Evolutionary conservation across 2,329 filamentous ascomycete species (phyloP).

Genomic region (Lithohypha guttulata): DNA sequence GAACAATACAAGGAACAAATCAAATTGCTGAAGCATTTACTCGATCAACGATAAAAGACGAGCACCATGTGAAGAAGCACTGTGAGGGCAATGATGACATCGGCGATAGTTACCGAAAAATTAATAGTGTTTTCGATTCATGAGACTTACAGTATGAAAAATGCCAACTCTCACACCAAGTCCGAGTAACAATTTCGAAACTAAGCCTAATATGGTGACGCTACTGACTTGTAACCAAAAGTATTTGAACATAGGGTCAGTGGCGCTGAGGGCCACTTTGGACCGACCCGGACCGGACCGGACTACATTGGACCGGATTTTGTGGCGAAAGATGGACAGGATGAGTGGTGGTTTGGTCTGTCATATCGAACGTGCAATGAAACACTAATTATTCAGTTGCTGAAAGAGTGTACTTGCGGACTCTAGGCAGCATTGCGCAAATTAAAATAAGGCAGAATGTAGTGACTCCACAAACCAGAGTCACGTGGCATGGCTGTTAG

Average conservation of each 20-base stretch:
- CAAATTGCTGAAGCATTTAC: too few species aligned
- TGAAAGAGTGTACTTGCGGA: background rate
- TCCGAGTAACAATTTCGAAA: conserved; percentile 2
- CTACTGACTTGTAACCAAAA: conserved; percentile 10
- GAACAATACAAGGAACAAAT: background rate
- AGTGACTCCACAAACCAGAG: too few species aligned
- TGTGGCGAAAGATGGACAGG: conserved; percentile 1
- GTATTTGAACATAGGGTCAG: conserved; percentile 1
- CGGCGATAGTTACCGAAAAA: too few species aligned
- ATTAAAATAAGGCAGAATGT: too few species aligned
- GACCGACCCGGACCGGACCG: conserved; percentile 1
- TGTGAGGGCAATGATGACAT: too few species aligned
- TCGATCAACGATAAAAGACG: too few species aligned
- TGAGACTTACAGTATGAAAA: too few species aligned
- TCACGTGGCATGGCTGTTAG: too few species aligned
- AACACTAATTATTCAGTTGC: conserved; percentile 1
- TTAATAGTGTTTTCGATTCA: too few species aligned
- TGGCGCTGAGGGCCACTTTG: conserved; percentile 3
- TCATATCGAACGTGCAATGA: conserved; percentile 1
- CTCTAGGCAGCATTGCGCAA: background rate
- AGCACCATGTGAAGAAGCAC: too few species aligned
- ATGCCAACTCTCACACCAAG: conserved; percentile 3
- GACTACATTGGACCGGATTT: background rate
- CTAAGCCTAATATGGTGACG: conserved; percentile 12
- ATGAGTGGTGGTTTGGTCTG: conserved; percentile 2